A percentile compares a stretch with the other conserved stretches of the same genome.
Evolutionary conservation across 768 basidiomycete genomes (phyloP).

Genomic region (Strobilomyces confusus): DNA sequence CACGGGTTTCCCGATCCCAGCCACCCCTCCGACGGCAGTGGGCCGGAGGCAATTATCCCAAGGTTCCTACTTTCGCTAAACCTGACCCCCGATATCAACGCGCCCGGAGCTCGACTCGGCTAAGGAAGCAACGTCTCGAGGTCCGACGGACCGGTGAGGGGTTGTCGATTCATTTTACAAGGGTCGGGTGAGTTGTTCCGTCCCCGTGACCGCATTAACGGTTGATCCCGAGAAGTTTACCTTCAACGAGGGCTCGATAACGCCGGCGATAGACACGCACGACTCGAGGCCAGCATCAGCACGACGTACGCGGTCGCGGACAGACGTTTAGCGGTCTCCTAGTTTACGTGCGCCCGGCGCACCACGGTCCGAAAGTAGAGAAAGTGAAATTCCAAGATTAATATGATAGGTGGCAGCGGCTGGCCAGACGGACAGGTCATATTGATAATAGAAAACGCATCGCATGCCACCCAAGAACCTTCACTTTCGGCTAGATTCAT

Average conservation of each 20-base stretch:
- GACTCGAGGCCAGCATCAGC: background rate
- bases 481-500: constrained; percentile 1
- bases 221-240: background rate
- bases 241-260: no score
- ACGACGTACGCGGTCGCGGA: background rate
- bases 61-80: background rate
- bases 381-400: no score
- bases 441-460: background rate
- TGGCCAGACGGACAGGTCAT: background rate
- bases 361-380: background rate
- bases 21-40: background rate
- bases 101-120: background rate
- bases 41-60: background rate
- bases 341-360: background rate
- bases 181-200: background rate
- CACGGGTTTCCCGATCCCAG: background rate
- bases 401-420: background rate
- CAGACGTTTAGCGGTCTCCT: no score
- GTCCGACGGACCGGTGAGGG: background rate
- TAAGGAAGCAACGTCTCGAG: background rate
- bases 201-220: background rate
- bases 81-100: background rate
- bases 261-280: background rate
- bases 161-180: background rate
- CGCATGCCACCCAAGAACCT: background rate